phyloP scores from a whole-genome alignment of 257 asterid genomes.

The Solanum etuberosum region DNA sequence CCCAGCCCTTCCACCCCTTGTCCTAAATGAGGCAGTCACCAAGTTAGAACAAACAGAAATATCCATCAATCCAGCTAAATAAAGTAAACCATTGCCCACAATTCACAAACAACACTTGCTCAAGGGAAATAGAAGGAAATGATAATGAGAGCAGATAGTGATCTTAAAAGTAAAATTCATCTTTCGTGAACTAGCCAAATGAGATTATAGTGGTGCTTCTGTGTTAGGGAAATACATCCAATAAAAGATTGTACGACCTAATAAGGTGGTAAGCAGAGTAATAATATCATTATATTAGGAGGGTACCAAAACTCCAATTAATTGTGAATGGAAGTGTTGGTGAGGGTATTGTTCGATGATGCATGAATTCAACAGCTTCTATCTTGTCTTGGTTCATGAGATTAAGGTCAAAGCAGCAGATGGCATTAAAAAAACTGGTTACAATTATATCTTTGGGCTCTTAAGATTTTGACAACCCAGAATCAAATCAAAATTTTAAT shows the following conservation, averaged over 20 bases:
- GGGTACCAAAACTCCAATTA: background rate
- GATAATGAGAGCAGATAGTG: background rate
- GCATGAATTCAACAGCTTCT: background rate
- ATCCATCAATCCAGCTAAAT: background rate
- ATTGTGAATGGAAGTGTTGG: background rate
- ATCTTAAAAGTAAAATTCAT: background rate
- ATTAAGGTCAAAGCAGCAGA: background rate
- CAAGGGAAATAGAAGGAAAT: background rate
- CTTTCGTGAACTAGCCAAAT: background rate
- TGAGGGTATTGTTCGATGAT: background rate
- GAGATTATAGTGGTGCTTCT: background rate
- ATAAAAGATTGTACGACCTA: background rate
- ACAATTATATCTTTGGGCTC: background rate
- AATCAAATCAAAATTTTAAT: background rate
- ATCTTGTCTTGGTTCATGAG: background rate
- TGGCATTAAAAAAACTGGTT: background rate
- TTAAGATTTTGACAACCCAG: background rate
- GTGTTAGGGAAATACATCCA: background rate
- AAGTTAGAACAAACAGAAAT: background rate
- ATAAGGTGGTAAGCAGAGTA: background rate
- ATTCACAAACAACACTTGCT: background rate
- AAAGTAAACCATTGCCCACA: background rate
- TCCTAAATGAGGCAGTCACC: constrained; percentile 27
- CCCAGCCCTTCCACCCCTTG: constrained; percentile 98
- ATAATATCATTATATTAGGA: background rate